Conservation (phyloP, 2,329 filamentous ascomycete species). For the Lachnellula cervina region DNA sequence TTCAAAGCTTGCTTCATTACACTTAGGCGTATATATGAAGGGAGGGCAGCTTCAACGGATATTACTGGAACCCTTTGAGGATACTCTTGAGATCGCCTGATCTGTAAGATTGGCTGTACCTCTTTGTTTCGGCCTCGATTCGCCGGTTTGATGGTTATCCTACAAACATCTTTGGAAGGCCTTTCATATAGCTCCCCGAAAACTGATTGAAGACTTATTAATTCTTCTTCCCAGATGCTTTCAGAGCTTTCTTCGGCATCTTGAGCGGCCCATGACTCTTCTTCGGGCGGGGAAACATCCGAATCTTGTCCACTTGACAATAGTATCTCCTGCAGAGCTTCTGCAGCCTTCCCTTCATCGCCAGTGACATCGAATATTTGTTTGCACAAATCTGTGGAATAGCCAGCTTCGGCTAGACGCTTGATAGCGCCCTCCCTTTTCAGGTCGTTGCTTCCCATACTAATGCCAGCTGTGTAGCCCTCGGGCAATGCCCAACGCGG, state of each 20-base stretch:
- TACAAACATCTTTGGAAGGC: constrained; percentile 59
- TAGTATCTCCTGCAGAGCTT: constrained; percentile 69
- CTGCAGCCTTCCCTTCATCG: constrained; percentile 73
- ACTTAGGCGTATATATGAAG: constrained; percentile 89
- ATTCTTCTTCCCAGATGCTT: constrained; percentile 79
- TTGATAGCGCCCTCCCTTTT: constrained; percentile 78
- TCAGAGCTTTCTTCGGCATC: constrained; percentile 47
- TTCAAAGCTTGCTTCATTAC: constrained; percentile 72
- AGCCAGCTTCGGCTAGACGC: constrained; percentile 75
- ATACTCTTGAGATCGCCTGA: constrained; percentile 70
- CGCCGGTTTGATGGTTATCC: constrained; percentile 59
- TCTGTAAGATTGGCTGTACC: constrained; percentile 56
- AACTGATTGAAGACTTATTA: constrained; percentile 77
- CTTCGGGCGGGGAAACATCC: constrained; percentile 31
- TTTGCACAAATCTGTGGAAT: constrained; percentile 77
- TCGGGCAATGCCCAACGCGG: constrained; percentile 88
- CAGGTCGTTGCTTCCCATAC: constrained; percentile 75
- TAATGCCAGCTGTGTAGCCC: constrained; percentile 85
- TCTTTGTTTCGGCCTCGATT: constrained; percentile 45
- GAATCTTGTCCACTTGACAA: constrained; percentile 42
- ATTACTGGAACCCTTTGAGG: constrained; percentile 65
- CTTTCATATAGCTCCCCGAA: constrained; percentile 69
- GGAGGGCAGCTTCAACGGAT: constrained; percentile 64
- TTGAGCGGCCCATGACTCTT: constrained; percentile 36
- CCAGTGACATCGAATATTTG: constrained; percentile 66